phyloP scores from a whole-genome alignment of 495 filamentous ascomycete genomes.

The Penicillium lividum region DNA sequence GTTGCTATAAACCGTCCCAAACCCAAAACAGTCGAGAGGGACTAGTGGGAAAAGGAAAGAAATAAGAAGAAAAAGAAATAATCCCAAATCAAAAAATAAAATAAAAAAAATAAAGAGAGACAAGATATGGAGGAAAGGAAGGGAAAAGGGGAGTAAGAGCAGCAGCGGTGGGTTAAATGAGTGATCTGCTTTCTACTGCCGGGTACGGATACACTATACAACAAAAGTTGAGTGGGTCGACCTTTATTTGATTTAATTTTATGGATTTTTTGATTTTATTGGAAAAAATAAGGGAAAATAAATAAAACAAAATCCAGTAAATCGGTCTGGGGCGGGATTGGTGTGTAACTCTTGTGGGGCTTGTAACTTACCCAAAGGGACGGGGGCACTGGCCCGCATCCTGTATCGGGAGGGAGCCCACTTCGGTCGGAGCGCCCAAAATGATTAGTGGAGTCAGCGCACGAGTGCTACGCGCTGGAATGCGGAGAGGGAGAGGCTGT shows the following conservation, averaged over 20 bases:
- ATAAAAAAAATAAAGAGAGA: constrained; percentile 40
- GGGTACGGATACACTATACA: constrained; percentile 22
- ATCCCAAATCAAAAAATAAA: constrained; percentile 26
- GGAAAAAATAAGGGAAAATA: neutral
- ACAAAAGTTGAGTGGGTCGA: constrained; percentile 33
- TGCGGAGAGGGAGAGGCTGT: constrained; percentile 16
- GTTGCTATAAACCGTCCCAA: constrained; percentile 23
- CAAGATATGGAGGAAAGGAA: constrained; percentile 26
- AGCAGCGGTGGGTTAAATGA: constrained; percentile 46
- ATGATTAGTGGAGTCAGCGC: constrained; percentile 4
- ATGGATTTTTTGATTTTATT: constrained; percentile 16
- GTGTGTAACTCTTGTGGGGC: neutral
- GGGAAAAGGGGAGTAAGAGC: constrained; percentile 18
- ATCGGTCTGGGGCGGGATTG: constrained; percentile 32
- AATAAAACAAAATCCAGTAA: constrained; percentile 13
- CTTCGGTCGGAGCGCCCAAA: constrained; percentile 5
- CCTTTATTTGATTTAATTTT: constrained; percentile 26
- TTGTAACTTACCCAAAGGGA: constrained; percentile 9
- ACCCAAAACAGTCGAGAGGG: constrained; percentile 28
- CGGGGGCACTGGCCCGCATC: constrained; percentile 6
- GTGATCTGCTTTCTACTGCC: constrained; percentile 45
- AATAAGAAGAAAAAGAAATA: constrained; percentile 28
- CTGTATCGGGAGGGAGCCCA: constrained; percentile 8
- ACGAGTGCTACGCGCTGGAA: constrained; percentile 14
- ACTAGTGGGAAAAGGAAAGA: constrained; percentile 26